A percentile compares a stretch with the other conserved stretches of the same genome.
phyloP scores from a whole-genome alignment of 2,329 filamentous ascomycete genomes.

The Ascomycota sp. region DNA sequence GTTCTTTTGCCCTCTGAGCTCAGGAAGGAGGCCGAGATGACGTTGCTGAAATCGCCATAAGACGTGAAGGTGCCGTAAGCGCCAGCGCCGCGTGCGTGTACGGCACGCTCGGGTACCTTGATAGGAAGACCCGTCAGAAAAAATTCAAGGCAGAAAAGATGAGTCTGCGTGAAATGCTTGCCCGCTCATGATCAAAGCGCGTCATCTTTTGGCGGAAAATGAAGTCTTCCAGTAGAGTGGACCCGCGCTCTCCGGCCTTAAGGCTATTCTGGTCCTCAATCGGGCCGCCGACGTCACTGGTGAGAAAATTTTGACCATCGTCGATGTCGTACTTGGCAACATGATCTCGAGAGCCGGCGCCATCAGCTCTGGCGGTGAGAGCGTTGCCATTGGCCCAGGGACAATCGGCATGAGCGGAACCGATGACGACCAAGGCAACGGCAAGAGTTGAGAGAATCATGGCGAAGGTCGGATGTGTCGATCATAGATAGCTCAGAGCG shows the following conservation, averaged over 20 bases:
- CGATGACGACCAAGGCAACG: slow-evolving; percentile 8
- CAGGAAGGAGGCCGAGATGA: slow-evolving; percentile 48
- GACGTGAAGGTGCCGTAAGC: slow-evolving; percentile 52
- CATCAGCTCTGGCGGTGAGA: slow-evolving; percentile 8
- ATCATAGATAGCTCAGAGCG: no score
- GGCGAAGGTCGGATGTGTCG: no score
- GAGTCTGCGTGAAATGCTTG: slow-evolving; percentile 9
- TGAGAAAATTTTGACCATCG: slow-evolving; percentile 35
- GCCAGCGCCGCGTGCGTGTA: slow-evolving; percentile 49
- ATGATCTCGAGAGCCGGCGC: slow-evolving; percentile 10
- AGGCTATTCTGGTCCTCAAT: slow-evolving; percentile 47
- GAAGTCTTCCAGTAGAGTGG: slow-evolving; percentile 52
- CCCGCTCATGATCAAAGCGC: slow-evolving; percentile 50
- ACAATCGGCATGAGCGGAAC: slow-evolving; percentile 11
- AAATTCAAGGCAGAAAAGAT: no score
- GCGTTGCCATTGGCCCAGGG: slow-evolving; percentile 12
- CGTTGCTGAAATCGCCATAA: slow-evolving; percentile 44
- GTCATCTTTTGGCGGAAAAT: slow-evolving; percentile 54
- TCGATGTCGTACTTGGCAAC: slow-evolving; percentile 22
- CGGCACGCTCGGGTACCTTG: slow-evolving; percentile 38
- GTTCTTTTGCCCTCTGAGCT: slow-evolving; percentile 32
- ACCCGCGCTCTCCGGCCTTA: slow-evolving; percentile 44
- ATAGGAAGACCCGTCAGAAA: not conserved
- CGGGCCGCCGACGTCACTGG: slow-evolving; percentile 46
- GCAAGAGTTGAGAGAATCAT: slow-evolving; percentile 10